Conservation (phyloP, 2,329 filamentous ascomycete species). For the Zarea fungicola region DNA sequence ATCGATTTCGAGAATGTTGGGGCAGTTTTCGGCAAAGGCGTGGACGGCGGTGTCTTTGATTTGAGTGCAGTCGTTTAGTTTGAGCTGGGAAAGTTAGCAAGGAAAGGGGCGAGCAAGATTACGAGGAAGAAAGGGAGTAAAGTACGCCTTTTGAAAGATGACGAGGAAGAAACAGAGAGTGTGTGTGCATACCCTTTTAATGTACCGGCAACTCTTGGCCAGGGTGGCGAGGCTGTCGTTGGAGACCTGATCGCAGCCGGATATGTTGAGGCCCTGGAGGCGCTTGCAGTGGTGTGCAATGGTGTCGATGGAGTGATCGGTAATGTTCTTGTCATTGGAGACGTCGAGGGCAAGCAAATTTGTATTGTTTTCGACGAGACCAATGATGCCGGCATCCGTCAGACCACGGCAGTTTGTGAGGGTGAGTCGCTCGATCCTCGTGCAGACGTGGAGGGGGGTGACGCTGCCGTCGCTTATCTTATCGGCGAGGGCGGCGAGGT, state of each 20-base stretch:
- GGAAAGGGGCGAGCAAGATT: background rate
- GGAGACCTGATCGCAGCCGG: conserved; percentile 75
- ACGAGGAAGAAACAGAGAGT: too few relatives aligned
- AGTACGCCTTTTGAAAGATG: too few relatives aligned
- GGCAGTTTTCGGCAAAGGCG: conserved; percentile 82
- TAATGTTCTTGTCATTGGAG: conserved; percentile 77
- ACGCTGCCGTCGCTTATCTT: conserved; percentile 86
- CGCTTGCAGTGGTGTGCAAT: conserved; percentile 78
- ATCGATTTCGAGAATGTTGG: conserved; percentile 93
- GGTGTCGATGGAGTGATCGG: conserved; percentile 70
- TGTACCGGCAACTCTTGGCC: conserved; percentile 74
- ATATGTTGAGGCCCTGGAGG: conserved; percentile 90
- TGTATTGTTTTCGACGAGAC: conserved; percentile 71
- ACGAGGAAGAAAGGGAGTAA: too few relatives aligned
- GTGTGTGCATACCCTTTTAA: conserved; percentile 81
- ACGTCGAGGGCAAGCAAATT: conserved; percentile 87
- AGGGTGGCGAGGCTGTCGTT: conserved; percentile 79
- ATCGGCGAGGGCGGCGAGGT: conserved; percentile 72
- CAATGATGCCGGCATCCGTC: conserved; percentile 76
- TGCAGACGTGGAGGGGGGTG: conserved; percentile 74
- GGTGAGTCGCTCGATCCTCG: conserved; percentile 85
- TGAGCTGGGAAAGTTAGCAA: conserved; percentile 52
- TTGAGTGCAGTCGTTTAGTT: conserved; percentile 88
- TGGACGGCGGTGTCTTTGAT: conserved; percentile 76
- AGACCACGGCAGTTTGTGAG: conserved; percentile 83